Evolutionary conservation across 441 rosid species (phyloP).

Genomic region (Viola pubescens): DNA sequence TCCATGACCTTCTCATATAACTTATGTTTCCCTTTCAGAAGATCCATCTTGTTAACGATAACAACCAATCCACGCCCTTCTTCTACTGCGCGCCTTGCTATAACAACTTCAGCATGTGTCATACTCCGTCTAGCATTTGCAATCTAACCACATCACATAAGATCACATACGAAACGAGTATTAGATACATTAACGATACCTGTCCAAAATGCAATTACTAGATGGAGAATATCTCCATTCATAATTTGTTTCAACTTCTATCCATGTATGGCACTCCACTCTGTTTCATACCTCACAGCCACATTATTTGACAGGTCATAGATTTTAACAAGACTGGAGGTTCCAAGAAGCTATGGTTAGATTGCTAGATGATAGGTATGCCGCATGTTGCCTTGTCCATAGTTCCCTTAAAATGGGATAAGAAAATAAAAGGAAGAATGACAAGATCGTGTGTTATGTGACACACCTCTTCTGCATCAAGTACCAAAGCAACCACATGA

Average conservation of each 20-base stretch:
- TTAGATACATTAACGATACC: conserved; percentile 5
- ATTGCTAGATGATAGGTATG: too few relatives aligned
- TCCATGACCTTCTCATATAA: conserved; percentile 63
- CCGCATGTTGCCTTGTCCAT: neutral
- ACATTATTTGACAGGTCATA: neutral
- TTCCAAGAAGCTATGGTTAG: neutral
- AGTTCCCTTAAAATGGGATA: neutral
- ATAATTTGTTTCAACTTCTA: neutral
- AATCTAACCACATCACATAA: conserved; percentile 34
- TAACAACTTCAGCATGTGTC: conserved; percentile 93
- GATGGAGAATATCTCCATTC: neutral
- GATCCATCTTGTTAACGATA: conserved; percentile 90
- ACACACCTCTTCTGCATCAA: conserved; percentile 84
- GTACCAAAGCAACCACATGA: conserved; percentile 84
- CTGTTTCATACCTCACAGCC: neutral
- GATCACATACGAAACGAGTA: conserved; percentile 9
- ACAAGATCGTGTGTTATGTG: conserved; percentile 4
- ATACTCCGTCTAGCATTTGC: conserved; percentile 64
- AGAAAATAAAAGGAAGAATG: neutral
- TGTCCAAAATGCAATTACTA: neutral
- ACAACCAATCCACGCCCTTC: conserved; percentile 94
- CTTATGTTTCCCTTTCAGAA: conserved; percentile 54
- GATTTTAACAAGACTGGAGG: neutral
- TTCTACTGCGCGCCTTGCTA: conserved; percentile 85
- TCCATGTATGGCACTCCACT: neutral